phyloP scores from a whole-genome alignment of 441 rosid species.

The Codiaeum variegatum region DNA sequence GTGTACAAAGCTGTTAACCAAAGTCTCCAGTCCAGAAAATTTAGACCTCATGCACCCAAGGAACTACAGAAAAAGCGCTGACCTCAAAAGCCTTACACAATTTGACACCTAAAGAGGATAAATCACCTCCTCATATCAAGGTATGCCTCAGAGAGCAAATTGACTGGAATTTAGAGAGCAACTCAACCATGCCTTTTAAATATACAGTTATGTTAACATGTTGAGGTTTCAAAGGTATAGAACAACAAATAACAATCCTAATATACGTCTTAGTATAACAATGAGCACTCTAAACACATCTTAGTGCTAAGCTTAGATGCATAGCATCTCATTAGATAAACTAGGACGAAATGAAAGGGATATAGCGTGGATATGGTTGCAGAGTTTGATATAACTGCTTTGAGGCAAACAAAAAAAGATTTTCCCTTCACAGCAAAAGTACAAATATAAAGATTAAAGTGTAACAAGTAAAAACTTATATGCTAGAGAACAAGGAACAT shows the following conservation, averaged over 20 bases:
- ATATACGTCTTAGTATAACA: neutral
- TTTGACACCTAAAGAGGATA: neutral
- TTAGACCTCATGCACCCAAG: neutral
- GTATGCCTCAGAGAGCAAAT: neutral
- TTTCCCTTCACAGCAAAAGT: neutral
- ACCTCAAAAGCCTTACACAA: neutral
- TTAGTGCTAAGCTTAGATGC: neutral
- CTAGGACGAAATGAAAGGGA: neutral
- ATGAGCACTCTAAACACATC: neutral
- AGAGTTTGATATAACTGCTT: neutral
- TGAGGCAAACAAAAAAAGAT: neutral
- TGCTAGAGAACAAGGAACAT: conserved; percentile 34
- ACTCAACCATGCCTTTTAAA: neutral
- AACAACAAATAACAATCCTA: neutral
- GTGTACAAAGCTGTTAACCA: neutral
- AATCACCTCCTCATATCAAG: neutral
- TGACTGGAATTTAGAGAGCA: neutral
- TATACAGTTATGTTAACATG: neutral
- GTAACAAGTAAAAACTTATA: conserved; percentile 55
- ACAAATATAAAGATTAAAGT: neutral
- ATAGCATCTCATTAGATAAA: neutral
- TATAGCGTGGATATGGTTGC: neutral
- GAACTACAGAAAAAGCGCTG: neutral
- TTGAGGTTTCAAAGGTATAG: neutral
- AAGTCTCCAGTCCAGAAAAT: neutral